Evolutionary conservation across 1,284 basidiomycete genomes (phyloP).

Genomic region (Malassezia japonica): DNA sequence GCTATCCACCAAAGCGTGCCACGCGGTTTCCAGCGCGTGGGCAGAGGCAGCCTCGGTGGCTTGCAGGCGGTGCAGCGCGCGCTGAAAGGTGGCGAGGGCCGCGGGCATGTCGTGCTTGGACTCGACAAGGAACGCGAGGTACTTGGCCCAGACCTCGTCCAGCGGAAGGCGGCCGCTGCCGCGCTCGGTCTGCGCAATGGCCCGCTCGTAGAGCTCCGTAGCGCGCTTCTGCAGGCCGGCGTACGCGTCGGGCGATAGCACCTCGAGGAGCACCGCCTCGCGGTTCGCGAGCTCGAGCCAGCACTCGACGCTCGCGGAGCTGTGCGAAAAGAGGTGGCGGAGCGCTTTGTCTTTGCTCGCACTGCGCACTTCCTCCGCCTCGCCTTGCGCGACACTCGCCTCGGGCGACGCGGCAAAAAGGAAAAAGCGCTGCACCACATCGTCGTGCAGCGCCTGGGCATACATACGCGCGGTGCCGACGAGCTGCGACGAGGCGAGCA

Average conservation of each 20-base stretch:
- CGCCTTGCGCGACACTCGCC: background rate
- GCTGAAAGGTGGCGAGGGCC: background rate
- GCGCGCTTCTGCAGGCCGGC: background rate
- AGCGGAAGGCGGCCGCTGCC: background rate
- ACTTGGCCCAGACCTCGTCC: conserved; percentile 6
- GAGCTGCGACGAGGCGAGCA: conserved; percentile 14
- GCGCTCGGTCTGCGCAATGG: conserved; percentile 12
- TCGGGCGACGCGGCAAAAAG: background rate
- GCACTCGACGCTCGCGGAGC: conserved; percentile 8
- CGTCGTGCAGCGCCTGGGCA: conserved; percentile 16
- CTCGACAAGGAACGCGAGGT: conserved; percentile 6
- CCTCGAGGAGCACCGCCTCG: background rate
- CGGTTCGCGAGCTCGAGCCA: conserved; percentile 6
- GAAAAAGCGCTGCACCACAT: conserved; percentile 3
- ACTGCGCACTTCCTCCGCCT: too few species aligned
- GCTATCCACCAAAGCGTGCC: conserved; percentile 2
- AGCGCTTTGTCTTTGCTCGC: background rate
- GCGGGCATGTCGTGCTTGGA: conserved; percentile 5
- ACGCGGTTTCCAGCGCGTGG: conserved; percentile 7
- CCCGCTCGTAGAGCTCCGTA: conserved; percentile 7
- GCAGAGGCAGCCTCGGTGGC: background rate
- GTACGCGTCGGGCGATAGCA: background rate
- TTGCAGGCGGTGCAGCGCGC: conserved; percentile 1
- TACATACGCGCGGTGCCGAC: conserved; percentile 7
- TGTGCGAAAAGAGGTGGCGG: background rate